Conservation (phyloP, 345 rosid genomes). For the Brassica juncea region DNA sequence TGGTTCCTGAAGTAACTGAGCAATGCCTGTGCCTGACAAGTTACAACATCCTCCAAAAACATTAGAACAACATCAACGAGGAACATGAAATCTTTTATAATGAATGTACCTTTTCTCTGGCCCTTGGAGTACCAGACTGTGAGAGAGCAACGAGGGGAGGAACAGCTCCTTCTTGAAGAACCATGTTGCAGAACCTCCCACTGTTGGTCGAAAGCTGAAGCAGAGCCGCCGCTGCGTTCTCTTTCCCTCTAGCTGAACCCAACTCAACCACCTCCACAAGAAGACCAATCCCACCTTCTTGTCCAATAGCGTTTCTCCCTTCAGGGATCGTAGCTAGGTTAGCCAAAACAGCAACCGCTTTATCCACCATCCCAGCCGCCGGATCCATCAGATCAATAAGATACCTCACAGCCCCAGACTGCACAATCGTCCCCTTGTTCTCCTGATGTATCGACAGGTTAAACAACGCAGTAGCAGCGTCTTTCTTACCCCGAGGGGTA, state of each 20-base stretch:
- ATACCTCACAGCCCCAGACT: constrained; percentile 86
- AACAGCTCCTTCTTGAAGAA: constrained; percentile 95
- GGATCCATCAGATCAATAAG: constrained; percentile 97
- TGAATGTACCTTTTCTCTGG: constrained; percentile 83
- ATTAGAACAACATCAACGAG: constrained; percentile 2
- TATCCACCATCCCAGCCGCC: constrained; percentile 97
- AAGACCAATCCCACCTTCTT: constrained; percentile 74
- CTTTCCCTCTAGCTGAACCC: constrained; percentile 98
- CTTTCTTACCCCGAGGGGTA: constrained; percentile 93
- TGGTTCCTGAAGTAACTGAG: constrained; percentile 80
- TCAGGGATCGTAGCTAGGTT: constrained; percentile 82
- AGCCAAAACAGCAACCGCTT: constrained; percentile 96
- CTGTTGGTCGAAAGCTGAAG: constrained; percentile 82
- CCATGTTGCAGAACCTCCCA: constrained; percentile 69
- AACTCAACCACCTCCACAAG: constrained; percentile 95
- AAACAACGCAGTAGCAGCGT: constrained; percentile 95
- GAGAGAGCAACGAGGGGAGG: constrained; percentile 94
- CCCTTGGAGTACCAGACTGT: constrained; percentile 92
- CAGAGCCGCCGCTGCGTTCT: constrained; percentile 96
- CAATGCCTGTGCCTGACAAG: constrained; percentile 77
- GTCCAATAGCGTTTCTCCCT: constrained; percentile 88
- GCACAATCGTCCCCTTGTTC: constrained; percentile 81
- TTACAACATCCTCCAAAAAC: constrained; percentile 2
- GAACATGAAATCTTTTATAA: background rate
- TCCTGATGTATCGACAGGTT: constrained; percentile 90